A percentile compares a stretch with the other conserved stretches of the same genome.
These are phyloP conservation scores for Nannochloropsis gaditana DNA, from an alignment of 108 stramenopile species.

Conservation along the genomic window DNA sequence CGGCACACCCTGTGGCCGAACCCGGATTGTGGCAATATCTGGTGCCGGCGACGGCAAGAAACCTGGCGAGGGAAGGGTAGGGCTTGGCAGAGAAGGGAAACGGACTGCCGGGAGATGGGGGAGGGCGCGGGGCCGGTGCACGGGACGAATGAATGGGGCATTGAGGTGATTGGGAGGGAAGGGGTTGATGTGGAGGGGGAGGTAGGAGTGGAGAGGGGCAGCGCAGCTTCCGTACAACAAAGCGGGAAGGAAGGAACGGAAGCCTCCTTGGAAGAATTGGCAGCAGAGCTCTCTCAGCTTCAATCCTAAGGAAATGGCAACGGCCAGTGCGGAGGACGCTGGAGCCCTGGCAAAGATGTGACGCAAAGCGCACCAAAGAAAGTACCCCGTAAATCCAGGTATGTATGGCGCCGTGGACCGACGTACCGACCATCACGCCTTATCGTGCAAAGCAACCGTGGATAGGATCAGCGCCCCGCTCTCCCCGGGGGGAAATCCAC, in stretches of 20 bases:
- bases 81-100: background rate
- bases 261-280: background rate
- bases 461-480: too few relatives aligned
- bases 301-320: background rate
- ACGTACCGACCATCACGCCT: too few relatives aligned
- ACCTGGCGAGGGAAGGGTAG: conserved; percentile 22
- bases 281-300: background rate
- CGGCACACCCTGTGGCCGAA: conserved; percentile 15
- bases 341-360: too few relatives aligned
- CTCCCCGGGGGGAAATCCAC: too few relatives aligned
- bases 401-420: too few relatives aligned
- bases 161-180: conserved; percentile 25
- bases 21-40: conserved; percentile 18
- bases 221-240: background rate
- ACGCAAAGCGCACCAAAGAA: too few relatives aligned
- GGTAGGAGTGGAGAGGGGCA: background rate
- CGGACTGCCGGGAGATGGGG: background rate
- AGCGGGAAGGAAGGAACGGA: background rate
- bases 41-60: conserved; percentile 20
- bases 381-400: too few relatives aligned
- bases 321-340: too few relatives aligned
- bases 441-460: too few relatives aligned
- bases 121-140: conserved; percentile 20
- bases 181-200: background rate
- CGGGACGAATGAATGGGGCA: conserved; percentile 30